Evolutionary conservation across 2,329 filamentous ascomycete species (phyloP), one percentile per base, ranked within the genome.

Genomic region (Taxawa tesnikishii): DNA sequence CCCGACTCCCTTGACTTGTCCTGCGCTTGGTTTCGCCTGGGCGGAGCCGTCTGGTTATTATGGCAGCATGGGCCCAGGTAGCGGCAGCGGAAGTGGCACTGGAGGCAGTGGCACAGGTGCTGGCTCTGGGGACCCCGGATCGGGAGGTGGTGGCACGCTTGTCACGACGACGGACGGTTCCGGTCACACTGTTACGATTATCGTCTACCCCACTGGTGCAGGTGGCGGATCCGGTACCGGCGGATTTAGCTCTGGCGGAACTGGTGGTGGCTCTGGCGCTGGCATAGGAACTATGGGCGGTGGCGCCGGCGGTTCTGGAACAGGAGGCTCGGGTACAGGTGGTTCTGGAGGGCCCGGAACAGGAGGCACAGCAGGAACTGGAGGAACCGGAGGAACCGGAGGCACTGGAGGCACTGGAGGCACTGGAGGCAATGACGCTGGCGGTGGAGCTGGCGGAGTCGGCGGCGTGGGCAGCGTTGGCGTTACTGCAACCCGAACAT

Each of bases 1-100:
- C 35, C 39, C 41, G 3, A 39, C 48, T 4, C 45, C 44, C 5
- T 37, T 40, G 10, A 45, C 45, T 14, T 53, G 50, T 38, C 46
- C 46, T 3, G 29, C 28, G 13, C 18, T 30, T 23, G 34, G 34
- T n/a, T 37, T 32, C 13, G 33, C 28, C 8, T 35, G 28, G 34
- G 30, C 9, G 34, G 34, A 32, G 29, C n/a, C n/a, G n/a, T n/a
- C 29, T 18, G 15, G 13, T 10, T 34, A 26, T n/a, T 13, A 28
- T 12, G 33, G 33, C 18, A 26, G 26, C 9, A 23, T 28, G 6
- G 28, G 28, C 3, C 17, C 28, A 11, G 33, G 33, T 11, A 21
- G 13, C 13, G 31, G 26, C 15, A 23, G 16, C 13, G 24, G 32
- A 9, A 29, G 35, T 10, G 35, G 32, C 1, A 32, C 4, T 17